Conservation (phyloP, 1,139 yeast genomes). For the Scheffersomyces quercinus region DNA sequence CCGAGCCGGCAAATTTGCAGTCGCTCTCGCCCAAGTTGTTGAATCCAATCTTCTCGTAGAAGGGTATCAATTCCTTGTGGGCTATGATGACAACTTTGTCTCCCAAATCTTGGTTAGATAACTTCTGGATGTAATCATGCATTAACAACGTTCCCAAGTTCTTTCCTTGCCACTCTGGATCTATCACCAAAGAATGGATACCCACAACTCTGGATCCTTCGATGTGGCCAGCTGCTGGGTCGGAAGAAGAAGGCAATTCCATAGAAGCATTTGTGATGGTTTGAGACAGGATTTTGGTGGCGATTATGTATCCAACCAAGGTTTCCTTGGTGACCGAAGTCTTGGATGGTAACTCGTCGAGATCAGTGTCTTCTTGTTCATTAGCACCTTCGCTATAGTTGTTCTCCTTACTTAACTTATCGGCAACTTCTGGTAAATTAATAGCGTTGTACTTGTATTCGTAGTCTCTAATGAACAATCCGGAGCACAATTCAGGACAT, state of each 20-base stretch:
- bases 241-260: conserved; percentile 53
- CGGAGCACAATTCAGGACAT: conserved; percentile 91
- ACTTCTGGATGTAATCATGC: conserved; percentile 87
- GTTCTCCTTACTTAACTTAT: conserved; percentile 29
- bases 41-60: conserved; percentile 82
- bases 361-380: conserved; percentile 27
- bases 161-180: conserved; percentile 77
- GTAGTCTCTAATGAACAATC: conserved; percentile 78
- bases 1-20: conserved; percentile 58
- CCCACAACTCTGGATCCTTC: conserved; percentile 78
- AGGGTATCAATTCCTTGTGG: conserved; percentile 66
- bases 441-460: conserved; percentile 42
- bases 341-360: conserved; percentile 47
- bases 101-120: conserved; percentile 85
- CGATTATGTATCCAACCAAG: conserved; percentile 80
- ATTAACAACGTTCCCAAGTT: conserved; percentile 80
- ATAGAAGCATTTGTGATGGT: conserved; percentile 65
- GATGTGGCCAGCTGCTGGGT: conserved; percentile 60
- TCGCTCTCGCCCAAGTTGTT: conserved; percentile 60
- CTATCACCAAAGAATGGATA: conserved; percentile 78
- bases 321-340: conserved; percentile 62
- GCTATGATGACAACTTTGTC: conserved; percentile 74
- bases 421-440: conserved; percentile 47
- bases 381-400: conserved; percentile 26
- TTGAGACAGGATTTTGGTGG: conserved; percentile 64